Evolutionary conservation across 805 yeast species (phyloP).

Genomic region (Wickerhamiella parazyma): DNA sequence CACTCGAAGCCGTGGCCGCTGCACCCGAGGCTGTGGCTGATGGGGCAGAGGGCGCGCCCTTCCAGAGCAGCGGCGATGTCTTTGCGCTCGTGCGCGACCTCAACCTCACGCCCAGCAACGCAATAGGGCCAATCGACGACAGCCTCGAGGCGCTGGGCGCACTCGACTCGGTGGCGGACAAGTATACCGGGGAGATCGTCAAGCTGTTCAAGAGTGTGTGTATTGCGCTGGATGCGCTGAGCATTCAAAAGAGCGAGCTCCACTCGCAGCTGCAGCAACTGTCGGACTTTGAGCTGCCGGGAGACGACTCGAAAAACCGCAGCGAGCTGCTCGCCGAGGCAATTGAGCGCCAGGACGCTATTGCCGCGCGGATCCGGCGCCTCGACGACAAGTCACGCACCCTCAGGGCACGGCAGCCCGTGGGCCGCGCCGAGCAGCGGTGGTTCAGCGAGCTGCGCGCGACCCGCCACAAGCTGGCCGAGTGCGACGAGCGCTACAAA

Average conservation of each 20-base stretch:
- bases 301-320: neutral
- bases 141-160: conserved; percentile 18
- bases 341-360: neutral
- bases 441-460: conserved; percentile 5
- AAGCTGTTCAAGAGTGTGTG: conserved; percentile 27
- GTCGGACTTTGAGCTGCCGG: conserved; percentile 16
- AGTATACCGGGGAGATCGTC: conserved; percentile 18
- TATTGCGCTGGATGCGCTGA: conserved; percentile 27
- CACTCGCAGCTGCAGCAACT: conserved; percentile 29
- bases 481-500: neutral
- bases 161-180: conserved; percentile 17
- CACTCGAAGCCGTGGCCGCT: no score
- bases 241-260: conserved; percentile 32
- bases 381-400: neutral
- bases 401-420: neutral
- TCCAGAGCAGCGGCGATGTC: neutral
- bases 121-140: conserved; percentile 17
- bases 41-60: neutral
- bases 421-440: conserved; percentile 5
- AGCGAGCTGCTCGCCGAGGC: neutral
- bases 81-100: conserved; percentile 2
- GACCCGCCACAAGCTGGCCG: neutral
- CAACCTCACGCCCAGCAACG: conserved; percentile 11
- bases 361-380: neutral
- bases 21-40: no score